phyloP scores from a whole-genome alignment of 2,329 filamentous ascomycete genomes.

The Didymella pinodella region DNA sequence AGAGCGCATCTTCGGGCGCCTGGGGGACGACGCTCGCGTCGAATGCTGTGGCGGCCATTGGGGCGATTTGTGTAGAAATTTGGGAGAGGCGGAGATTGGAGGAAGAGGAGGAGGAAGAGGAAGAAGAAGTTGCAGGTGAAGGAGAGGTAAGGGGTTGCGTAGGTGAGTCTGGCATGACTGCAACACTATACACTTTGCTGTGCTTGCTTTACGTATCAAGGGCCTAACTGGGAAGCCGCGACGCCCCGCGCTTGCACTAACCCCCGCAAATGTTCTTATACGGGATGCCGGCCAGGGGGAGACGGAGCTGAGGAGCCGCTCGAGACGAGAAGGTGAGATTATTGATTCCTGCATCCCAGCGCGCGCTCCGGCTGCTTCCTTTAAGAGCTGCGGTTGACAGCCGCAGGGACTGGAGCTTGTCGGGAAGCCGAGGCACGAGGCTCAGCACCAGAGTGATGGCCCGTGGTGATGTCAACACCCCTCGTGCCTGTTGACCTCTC shows the following conservation, averaged over 20 bases:
- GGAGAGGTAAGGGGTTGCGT: slow-evolving; percentile 18
- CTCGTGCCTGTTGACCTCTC: slow-evolving; percentile 26
- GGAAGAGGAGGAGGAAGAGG: slow-evolving; percentile 28
- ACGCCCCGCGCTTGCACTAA: slow-evolving; percentile 31
- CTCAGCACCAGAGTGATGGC: slow-evolving; percentile 7
- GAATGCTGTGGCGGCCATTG: slow-evolving; percentile 71
- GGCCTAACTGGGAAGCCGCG: slow-evolving; percentile 29
- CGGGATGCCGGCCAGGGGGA: slow-evolving; percentile 27
- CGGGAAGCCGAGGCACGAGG: slow-evolving; percentile 38
- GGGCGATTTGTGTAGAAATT: slow-evolving; percentile 75
- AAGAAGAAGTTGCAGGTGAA: slow-evolving; percentile 25
- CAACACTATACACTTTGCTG: slow-evolving; percentile 27
- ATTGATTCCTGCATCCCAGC: slow-evolving; percentile 10
- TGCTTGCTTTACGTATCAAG: slow-evolving; percentile 38
- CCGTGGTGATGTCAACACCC: slow-evolving; percentile 33
- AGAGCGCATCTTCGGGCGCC: slow-evolving; percentile 93
- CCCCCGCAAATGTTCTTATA: slow-evolving; percentile 34
- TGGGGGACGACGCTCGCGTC: slow-evolving; percentile 79
- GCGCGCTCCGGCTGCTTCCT: slow-evolving; percentile 24
- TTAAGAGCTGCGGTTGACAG: slow-evolving; percentile 24
- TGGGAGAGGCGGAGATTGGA: slow-evolving; percentile 58
- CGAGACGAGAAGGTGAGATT: slow-evolving; percentile 21
- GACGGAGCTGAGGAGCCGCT: slow-evolving; percentile 28
- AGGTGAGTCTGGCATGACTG: slow-evolving; percentile 40
- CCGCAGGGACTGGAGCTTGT: slow-evolving; percentile 20